These are phyloP conservation scores for Monosporascus sp. DNA, from an alignment of 2,329 filamentous ascomycete genomes.

Conservation along the genomic window DNA sequence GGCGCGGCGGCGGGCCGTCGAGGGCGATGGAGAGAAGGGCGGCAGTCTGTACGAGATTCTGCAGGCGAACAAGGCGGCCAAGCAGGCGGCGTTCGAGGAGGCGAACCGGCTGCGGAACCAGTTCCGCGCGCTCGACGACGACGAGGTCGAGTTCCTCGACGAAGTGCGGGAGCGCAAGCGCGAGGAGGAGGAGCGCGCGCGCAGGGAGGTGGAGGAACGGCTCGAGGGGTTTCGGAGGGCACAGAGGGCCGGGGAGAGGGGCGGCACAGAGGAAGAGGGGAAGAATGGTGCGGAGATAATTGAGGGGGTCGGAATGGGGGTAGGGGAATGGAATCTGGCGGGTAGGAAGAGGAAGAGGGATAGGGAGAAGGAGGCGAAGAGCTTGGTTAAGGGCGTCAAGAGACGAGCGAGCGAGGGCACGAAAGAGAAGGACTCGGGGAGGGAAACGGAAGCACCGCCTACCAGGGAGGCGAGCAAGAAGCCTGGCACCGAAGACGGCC, in stretches of 20 bases:
- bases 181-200: conserved; percentile 49
- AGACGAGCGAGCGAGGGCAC: conserved; percentile 33
- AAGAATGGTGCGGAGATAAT: conserved; percentile 13
- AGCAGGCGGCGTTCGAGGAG: conserved; percentile 79
- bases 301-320: conserved; percentile 15
- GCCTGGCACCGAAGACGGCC: background rate
- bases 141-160: conserved; percentile 72
- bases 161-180: conserved; percentile 46
- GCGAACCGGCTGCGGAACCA: conserved; percentile 67
- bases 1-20: conserved; percentile 37
- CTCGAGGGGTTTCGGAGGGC: conserved; percentile 51
- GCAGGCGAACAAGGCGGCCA: conserved; percentile 80
- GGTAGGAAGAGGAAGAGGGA: conserved; percentile 34
- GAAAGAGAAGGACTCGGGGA: conserved; percentile 31
- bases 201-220: conserved; percentile 52
- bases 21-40: conserved; percentile 43
- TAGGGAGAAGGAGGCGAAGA: conserved; percentile 29
- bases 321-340: conserved; percentile 29
- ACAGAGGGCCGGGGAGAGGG: conserved; percentile 30
- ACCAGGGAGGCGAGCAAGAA: too few relatives aligned
- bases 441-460: conserved; percentile 14
- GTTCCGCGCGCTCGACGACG: conserved; percentile 71
- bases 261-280: conserved; percentile 3
- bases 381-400: conserved; percentile 24
- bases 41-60: conserved; percentile 65